Percentiles rank a stretch among this genome's conserved stretches.
phyloP scores from a whole-genome alignment of 2,329 filamentous ascomycete species.

The Rasamsonia emersonii region DNA sequence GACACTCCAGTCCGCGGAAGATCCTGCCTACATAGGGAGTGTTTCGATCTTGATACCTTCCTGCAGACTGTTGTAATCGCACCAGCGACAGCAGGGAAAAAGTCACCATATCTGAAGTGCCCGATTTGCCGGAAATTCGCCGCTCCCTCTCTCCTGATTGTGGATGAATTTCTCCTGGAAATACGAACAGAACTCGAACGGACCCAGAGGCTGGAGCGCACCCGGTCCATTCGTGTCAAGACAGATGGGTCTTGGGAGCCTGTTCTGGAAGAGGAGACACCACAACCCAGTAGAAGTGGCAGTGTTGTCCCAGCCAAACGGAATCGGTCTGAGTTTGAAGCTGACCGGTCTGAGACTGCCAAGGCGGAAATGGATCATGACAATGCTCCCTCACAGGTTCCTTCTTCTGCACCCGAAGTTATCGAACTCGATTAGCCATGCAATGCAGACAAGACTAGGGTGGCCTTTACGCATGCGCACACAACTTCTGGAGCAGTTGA shows the following conservation, averaged over 20 bases:
- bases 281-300: constrained; percentile 9
- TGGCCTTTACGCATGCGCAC: neutral
- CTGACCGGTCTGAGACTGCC: constrained; percentile 14
- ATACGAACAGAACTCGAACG: constrained; percentile 50
- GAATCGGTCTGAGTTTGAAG: constrained; percentile 11
- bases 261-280: constrained; percentile 28
- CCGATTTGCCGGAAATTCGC: constrained; percentile 74
- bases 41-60: constrained; percentile 82
- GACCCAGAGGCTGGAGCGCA: constrained; percentile 40
- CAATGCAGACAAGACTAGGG: too few relatives aligned
- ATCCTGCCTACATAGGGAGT: constrained; percentile 69
- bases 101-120: constrained; percentile 41
- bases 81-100: constrained; percentile 55
- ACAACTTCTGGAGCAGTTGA: neutral
- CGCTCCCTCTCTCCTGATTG: constrained; percentile 58
- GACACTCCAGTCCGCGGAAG: constrained; percentile 61
- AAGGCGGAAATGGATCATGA: constrained; percentile 4
- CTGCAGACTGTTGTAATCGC: constrained; percentile 53
- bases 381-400: neutral
- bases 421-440: constrained; percentile 19
- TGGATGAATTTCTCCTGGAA: constrained; percentile 64
- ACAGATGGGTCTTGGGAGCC: constrained; percentile 58
- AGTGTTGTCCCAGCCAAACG: constrained; percentile 7
- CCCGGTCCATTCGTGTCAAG: constrained; percentile 55
- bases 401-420: constrained; percentile 9